Percentiles rank a stretch among this genome's conserved stretches.
Conservation (phyloP, 139 green algal species). For the Chlorella sp. region DNA sequence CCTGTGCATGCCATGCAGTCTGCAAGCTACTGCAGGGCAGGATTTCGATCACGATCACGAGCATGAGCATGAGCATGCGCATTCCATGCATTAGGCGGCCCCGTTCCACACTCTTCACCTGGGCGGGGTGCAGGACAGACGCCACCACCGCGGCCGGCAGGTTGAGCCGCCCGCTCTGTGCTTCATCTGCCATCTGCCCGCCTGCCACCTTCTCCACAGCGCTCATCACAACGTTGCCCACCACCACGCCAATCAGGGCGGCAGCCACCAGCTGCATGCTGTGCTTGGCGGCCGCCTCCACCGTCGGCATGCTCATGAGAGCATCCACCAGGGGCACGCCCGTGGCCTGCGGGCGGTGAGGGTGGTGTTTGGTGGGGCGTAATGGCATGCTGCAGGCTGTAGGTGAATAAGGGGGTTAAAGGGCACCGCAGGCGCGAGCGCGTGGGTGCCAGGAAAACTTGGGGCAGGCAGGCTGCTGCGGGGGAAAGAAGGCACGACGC, state of each 20-base stretch:
- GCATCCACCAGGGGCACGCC: conserved; percentile 25
- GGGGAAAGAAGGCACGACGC: not conserved
- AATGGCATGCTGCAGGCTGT: not conserved
- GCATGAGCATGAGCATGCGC: too few species aligned
- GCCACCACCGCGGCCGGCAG: not conserved
- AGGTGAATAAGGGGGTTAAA: not conserved
- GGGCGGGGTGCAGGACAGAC: not conserved
- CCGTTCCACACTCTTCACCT: not conserved
- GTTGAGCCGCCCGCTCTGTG: not conserved
- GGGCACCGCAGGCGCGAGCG: not conserved
- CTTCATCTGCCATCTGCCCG: not conserved
- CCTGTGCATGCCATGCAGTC: too few species aligned
- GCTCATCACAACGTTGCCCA: not conserved
- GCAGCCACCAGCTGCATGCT: conserved; percentile 14
- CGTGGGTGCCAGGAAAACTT: not conserved
- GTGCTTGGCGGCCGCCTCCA: not conserved
- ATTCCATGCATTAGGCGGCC: not conserved
- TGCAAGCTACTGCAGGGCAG: too few species aligned
- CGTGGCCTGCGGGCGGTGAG: not conserved
- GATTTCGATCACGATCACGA: too few species aligned
- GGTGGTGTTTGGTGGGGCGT: too few species aligned
- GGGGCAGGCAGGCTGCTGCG: not conserved
- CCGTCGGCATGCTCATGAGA: not conserved
- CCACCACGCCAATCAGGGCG: not conserved
- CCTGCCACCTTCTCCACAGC: not conserved